Evolutionary conservation across 75 land plant species (phyloP).

Genomic region (Sequoiadendron giganteum): DNA sequence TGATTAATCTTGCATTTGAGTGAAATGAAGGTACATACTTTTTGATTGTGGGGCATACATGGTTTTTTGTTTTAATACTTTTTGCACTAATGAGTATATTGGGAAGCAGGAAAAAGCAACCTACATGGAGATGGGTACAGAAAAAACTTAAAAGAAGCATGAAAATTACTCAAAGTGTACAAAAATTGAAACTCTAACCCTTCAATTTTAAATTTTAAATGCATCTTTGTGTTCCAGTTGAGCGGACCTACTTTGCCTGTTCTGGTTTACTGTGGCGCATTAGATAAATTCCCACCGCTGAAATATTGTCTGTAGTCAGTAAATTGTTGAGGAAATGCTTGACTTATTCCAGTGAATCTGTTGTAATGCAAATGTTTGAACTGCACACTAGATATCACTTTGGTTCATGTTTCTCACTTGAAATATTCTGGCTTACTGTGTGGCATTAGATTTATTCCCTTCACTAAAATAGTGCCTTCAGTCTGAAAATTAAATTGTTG

Average conservation of each 20-base stretch:
- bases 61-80: not conserved
- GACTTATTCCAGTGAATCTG: not conserved
- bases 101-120: not conserved
- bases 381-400: not conserved
- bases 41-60: not conserved
- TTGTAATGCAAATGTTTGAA: not conserved
- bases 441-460: not conserved
- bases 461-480: not conserved
- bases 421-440: not conserved
- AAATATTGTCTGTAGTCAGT: not conserved
- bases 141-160: not conserved
- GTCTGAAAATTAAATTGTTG: not conserved
- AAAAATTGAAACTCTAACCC: not conserved
- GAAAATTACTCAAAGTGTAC: not conserved
- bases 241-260: not conserved
- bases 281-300: not conserved
- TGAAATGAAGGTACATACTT: not conserved
- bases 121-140: not conserved
- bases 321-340: not conserved
- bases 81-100: not conserved
- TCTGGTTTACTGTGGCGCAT: not conserved
- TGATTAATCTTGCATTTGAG: not conserved
- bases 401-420: not conserved
- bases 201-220: not conserved
- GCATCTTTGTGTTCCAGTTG: not conserved